Evolutionary conservation across 176 grass and related monocot species (phyloP), one percentile per base, ranked within the genome.

Genomic region (Triticum turgidum): DNA sequence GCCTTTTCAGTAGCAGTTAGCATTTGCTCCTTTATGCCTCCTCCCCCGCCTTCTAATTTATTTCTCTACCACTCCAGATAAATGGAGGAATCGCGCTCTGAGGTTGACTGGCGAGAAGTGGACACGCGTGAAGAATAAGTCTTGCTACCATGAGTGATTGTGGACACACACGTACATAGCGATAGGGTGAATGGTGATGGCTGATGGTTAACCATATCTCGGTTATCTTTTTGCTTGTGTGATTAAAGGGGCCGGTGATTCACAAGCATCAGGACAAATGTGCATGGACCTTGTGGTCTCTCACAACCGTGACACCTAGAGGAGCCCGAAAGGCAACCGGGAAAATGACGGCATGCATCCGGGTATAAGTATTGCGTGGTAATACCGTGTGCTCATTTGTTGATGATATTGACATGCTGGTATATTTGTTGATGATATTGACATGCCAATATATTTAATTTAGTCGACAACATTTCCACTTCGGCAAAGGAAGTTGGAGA

Each of bases 181-280:
- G 18, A 42, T 67, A n/a, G 58, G 56, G 17, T 76, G 87, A 90
- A n/a, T 39, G 56, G 17, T 76, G 87, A 90, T 73, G 80, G 32
- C 41, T 52, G 78, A 78, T 86, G 54, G 72, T 77, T 86, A 91
- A 88, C 82, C 65, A 47, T 35, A 82, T 78, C 82, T 25, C 32
- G 5, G 32, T 45, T 37, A 72, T 66, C 82, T 85, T 44, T 76
- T 78, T 65, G 69, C 25, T 42, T 56, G 39, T 11, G 54, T 18
- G 32, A 82, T 63, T 38, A 69, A 71, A 69, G 20, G 44, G 24
- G 21, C 0, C 61, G 47, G 27, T 3, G 1, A 65, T 45, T 88
- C 82, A 88, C 90, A 78, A 29, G 86, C n/a, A 0, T 44, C 82
- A 85, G 38, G 82, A 88, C 86, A 91, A 42, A 85, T 85, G 82